Conservation (phyloP, 495 filamentous ascomycete species). For the Trypethelium eluteriae region DNA sequence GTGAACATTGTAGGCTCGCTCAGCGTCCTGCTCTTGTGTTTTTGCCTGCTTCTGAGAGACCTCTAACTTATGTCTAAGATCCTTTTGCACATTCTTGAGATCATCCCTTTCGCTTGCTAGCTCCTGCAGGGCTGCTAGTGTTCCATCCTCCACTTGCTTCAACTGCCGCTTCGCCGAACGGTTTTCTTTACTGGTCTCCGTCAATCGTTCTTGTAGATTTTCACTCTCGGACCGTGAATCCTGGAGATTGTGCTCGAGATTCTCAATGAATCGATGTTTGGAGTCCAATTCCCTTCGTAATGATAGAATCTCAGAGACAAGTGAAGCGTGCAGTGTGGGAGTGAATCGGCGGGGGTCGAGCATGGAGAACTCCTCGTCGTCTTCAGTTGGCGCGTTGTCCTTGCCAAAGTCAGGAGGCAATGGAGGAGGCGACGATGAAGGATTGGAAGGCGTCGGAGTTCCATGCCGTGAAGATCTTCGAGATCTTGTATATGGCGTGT, state of each 20-base stretch:
- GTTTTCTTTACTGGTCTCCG: slow-evolving; percentile 60
- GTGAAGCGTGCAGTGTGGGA: slow-evolving; percentile 85
- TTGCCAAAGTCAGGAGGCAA: slow-evolving; percentile 44
- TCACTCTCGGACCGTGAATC: slow-evolving; percentile 66
- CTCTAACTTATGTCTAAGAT: slow-evolving; percentile 74
- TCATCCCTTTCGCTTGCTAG: slow-evolving; percentile 81
- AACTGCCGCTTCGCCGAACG: slow-evolving; percentile 78
- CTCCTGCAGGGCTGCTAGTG: slow-evolving; percentile 71
- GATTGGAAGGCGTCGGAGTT: slow-evolving; percentile 44
- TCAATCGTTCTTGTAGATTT: slow-evolving; percentile 50
- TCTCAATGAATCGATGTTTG: slow-evolving; percentile 75
- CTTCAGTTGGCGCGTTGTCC: slow-evolving; percentile 36
- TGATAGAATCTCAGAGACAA: slow-evolving; percentile 88
- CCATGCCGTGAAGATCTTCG: slow-evolving; percentile 44
- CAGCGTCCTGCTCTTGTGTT: slow-evolving; percentile 73
- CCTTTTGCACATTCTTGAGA: slow-evolving; percentile 62
- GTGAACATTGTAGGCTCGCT: slow-evolving; percentile 67
- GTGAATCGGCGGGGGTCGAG: slow-evolving; percentile 89
- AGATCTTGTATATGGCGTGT: slow-evolving; percentile 57
- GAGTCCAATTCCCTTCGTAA: slow-evolving; percentile 82
- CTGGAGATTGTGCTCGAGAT: slow-evolving; percentile 68
- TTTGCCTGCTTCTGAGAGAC: slow-evolving; percentile 67
- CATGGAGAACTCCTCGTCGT: slow-evolving; percentile 67
- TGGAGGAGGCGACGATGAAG: slow-evolving; percentile 54
- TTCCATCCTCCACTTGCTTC: slow-evolving; percentile 76